phyloP scores from a whole-genome alignment of 2,329 filamentous ascomycete species.

The Biscogniauxia marginata region DNA sequence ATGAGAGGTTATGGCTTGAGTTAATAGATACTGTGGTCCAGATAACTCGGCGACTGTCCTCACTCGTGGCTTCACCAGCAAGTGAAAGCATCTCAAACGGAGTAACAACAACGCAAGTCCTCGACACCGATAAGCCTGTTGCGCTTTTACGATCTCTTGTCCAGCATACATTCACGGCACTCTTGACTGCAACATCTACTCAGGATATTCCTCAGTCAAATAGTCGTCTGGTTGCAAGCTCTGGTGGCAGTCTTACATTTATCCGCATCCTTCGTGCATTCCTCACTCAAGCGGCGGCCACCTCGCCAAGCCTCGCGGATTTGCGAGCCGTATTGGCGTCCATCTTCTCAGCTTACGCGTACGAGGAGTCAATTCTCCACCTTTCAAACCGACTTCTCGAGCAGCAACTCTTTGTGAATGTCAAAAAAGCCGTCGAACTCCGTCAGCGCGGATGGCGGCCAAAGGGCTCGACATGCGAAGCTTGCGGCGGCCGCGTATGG shows the following conservation, averaged over 20 bases:
- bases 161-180: constrained; percentile 85
- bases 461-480: constrained; percentile 81
- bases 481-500: constrained; percentile 80
- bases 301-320: constrained; percentile 83
- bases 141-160: constrained; percentile 73
- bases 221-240: constrained; percentile 35
- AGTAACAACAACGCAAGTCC: constrained; percentile 21
- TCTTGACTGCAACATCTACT: constrained; percentile 72
- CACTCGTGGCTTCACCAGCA: constrained; percentile 41
- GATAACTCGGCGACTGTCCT: constrained; percentile 63
- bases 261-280: constrained; percentile 87
- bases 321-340: constrained; percentile 80
- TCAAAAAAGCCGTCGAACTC: constrained; percentile 70
- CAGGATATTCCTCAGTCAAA: constrained; percentile 33
- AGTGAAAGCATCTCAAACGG: constrained; percentile 20
- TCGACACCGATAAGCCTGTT: constrained; percentile 62
- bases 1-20: constrained; percentile 59
- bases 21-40: constrained; percentile 61
- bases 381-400: constrained; percentile 86
- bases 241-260: constrained; percentile 69
- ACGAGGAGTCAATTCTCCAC: constrained; percentile 84
- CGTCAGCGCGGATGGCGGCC: constrained; percentile 88
- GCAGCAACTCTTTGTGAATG: constrained; percentile 82
- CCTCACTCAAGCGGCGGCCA: constrained; percentile 74
- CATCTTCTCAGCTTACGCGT: constrained; percentile 93